Base-by-base conservation (phyloP, 2,329 filamentous ascomycete genomes). In the Mollisiaceae sp. region DNA sequence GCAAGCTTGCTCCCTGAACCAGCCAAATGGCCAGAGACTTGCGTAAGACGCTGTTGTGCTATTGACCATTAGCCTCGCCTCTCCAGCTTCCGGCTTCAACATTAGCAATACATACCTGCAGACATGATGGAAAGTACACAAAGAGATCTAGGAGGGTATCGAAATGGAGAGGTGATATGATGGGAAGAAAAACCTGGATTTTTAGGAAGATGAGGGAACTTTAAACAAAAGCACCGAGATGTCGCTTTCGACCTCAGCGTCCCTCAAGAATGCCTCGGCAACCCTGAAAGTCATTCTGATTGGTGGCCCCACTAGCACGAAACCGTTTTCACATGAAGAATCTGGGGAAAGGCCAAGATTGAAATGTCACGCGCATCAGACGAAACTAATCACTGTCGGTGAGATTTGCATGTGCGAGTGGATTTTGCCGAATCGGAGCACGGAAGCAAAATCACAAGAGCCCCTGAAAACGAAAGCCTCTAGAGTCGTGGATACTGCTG, bases 11-110 rank as follows among this genome's bases (percentile, higher is more conserved):
- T 73, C 65, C 79, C 77, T 32, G 77, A 76, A 69, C 81, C 81
- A 65, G 80, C 74, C 74, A 90, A 79, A 82, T 90, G 87, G 81
- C 82, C 82, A 68, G 86, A 86, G 73, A 90, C 83, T 74, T 88
- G 85, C 60, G 82, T 67, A 58, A 77, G 74, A 55, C 76, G 72
- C 58, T 72, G 69, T 59, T 75, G 71, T 69, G 75, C 76, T 77
- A 54, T 63, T 39, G 41, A 35, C 45, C 58, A 66, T 75, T 65
- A 75, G 72, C 67, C 45, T 70, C 50, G 60, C 52, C 43, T 64
- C 22, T 56, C 54, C 27, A 22, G 24, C 12, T 22, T 6, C 27
- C 27, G 3, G 27, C 59, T n/a, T 27, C 52, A 15, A 4, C 36
- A 38, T 41, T 6, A 32, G 27, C 27, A 32, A 52, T 20, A 60